Conservation (phyloP, 768 basidiomycete genomes). For the Lentinus tigrinus region DNA sequence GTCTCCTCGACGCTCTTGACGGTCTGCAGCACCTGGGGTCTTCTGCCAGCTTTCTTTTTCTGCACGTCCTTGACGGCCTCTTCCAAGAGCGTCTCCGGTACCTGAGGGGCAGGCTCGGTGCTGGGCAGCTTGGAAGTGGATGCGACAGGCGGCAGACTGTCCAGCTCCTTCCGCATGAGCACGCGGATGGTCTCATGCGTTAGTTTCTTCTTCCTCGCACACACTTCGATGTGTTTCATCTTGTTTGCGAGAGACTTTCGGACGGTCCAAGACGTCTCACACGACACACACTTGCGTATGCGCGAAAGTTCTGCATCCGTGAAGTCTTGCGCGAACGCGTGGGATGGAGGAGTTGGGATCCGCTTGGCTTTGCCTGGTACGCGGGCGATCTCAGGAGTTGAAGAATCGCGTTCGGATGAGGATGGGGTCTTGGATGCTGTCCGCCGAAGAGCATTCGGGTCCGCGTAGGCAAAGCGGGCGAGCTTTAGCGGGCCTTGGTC, state of each 20-base stretch:
- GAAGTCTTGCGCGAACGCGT: conserved; percentile 33
- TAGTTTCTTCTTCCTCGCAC: conserved; percentile 60
- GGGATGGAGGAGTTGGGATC: not conserved
- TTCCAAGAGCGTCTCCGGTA: conserved; percentile 47
- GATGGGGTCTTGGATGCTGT: conserved; percentile 5
- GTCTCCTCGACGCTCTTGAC: conserved; percentile 48
- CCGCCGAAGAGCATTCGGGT: not conserved
- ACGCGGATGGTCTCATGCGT: conserved; percentile 52
- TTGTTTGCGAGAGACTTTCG: conserved; percentile 66
- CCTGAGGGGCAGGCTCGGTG: conserved; percentile 27
- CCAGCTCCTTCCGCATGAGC: conserved; percentile 52
- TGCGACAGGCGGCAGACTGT: conserved; percentile 17
- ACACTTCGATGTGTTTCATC: conserved; percentile 61
- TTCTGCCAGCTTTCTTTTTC: conserved; percentile 45
- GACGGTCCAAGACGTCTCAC: conserved; percentile 66
- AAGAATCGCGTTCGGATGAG: not conserved
- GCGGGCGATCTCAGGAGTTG: not conserved
- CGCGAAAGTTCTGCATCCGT: conserved; percentile 45
- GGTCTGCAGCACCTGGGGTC: conserved; percentile 37
- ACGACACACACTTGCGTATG: conserved; percentile 61
- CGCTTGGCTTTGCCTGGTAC: not conserved
- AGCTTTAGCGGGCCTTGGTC: conserved; percentile 29
- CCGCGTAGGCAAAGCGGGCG: conserved; percentile 41
- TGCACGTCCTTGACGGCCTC: conserved; percentile 46
- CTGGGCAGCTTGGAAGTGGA: conserved; percentile 8